Conservation (phyloP, 345 rosid species). For the Camelina hispida region DNA sequence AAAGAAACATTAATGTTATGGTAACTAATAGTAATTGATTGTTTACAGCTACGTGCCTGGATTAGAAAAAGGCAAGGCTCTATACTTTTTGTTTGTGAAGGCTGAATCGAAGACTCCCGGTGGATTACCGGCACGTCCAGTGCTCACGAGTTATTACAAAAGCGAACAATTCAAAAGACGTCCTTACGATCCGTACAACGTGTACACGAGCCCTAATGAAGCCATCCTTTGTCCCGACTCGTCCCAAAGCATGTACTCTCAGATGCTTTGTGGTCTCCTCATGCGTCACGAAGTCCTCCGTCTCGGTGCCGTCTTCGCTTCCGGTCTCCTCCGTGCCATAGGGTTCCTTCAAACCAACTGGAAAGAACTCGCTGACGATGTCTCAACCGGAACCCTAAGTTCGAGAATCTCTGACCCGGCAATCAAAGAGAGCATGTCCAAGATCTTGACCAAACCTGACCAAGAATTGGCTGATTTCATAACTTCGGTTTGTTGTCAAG, state of each 20-base stretch:
- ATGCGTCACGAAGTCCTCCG: slow-evolving; percentile 78
- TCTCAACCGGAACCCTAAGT: slow-evolving; percentile 63
- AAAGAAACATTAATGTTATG: background rate
- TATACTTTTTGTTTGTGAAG: slow-evolving; percentile 75
- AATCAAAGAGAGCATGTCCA: slow-evolving; percentile 49
- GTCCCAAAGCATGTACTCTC: slow-evolving; percentile 88
- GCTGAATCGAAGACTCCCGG: slow-evolving; percentile 81
- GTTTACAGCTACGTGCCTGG: slow-evolving; percentile 69
- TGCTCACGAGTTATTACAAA: slow-evolving; percentile 88
- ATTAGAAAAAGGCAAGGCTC: slow-evolving; percentile 82
- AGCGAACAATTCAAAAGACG: slow-evolving; percentile 75
- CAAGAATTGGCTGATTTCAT: slow-evolving; percentile 62
- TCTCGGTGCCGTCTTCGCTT: slow-evolving; percentile 89
- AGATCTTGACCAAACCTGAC: slow-evolving; percentile 60
- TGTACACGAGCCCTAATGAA: slow-evolving; percentile 84
- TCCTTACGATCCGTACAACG: slow-evolving; percentile 74
- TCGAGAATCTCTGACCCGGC: slow-evolving; percentile 58
- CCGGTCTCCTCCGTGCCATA: slow-evolving; percentile 85
- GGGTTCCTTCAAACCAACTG: slow-evolving; percentile 75
- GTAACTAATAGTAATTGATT: background rate
- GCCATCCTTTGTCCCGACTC: slow-evolving; percentile 86
- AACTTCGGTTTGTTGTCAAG: slow-evolving; percentile 52
- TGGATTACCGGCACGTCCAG: slow-evolving; percentile 88
- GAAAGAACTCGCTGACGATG: slow-evolving; percentile 60
- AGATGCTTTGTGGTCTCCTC: slow-evolving; percentile 85